phyloP scores from a whole-genome alignment of 2,329 filamentous ascomycete species.

The Venturia carpophila region DNA sequence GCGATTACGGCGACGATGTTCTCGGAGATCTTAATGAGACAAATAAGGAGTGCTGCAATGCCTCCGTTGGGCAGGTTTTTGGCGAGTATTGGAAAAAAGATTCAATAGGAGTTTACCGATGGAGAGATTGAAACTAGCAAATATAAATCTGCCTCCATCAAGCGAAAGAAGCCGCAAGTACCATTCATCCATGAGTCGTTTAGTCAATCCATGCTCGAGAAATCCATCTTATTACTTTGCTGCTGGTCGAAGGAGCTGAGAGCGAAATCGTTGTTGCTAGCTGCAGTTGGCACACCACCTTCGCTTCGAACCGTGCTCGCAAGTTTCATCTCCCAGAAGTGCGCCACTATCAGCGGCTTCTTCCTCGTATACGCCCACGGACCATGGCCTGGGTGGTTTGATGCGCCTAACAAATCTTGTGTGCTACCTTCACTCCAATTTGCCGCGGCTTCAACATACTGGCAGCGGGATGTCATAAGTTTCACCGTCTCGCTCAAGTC shows the following conservation, averaged over 20 bases:
- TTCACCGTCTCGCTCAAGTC: constrained; percentile 11
- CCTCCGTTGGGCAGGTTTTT: constrained; percentile 26
- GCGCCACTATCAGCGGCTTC: not conserved
- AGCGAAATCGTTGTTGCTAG: not conserved
- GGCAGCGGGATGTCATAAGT: not conserved
- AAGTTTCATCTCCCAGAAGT: constrained; percentile 17
- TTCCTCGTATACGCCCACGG: constrained; percentile 14
- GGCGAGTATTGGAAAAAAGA: too few relatives aligned
- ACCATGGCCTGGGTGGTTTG: not conserved
- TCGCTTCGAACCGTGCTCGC: not conserved
- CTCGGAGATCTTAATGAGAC: constrained; percentile 20
- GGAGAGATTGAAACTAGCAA: too few relatives aligned
- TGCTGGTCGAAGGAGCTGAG: not conserved
- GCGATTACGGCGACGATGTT: constrained; percentile 24
- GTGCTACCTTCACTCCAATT: not conserved
- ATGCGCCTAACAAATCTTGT: not conserved
- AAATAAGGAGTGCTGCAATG: constrained; percentile 20
- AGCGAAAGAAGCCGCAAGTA: not conserved
- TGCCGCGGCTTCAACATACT: constrained; percentile 7
- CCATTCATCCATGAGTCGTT: constrained; percentile 11
- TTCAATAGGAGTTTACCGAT: too few relatives aligned
- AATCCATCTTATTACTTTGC: not conserved
- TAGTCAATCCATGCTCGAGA: not conserved
- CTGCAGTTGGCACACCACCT: not conserved
- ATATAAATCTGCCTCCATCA: too few relatives aligned